phyloP scores from a whole-genome alignment of 2,329 filamentous ascomycete genomes.

The Aspergillus calidoustus region DNA sequence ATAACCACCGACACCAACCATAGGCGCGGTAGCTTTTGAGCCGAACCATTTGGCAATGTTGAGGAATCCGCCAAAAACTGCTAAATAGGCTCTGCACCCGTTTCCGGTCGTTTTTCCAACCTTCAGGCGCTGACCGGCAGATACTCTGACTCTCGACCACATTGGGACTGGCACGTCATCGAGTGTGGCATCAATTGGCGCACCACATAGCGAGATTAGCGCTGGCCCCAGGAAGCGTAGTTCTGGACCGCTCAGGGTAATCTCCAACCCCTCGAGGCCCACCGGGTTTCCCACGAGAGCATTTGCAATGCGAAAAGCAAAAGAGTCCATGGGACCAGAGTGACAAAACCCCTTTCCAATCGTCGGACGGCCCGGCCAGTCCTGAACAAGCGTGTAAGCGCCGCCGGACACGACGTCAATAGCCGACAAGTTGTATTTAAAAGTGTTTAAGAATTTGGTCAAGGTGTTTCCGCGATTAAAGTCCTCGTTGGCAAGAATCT shows the following conservation, averaged over 20 bases:
- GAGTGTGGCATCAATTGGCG: slow-evolving; percentile 56
- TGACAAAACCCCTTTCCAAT: slow-evolving; percentile 64
- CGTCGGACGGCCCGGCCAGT: slow-evolving; percentile 60
- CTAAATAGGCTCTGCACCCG: slow-evolving; percentile 64
- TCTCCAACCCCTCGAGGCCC: slow-evolving; percentile 61
- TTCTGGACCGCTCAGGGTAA: slow-evolving; percentile 64
- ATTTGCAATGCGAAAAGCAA: slow-evolving; percentile 64
- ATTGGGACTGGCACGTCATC: slow-evolving; percentile 56
- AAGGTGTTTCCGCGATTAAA: slow-evolving; percentile 59
- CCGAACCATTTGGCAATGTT: slow-evolving; percentile 62
- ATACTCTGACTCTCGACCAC: slow-evolving; percentile 60
- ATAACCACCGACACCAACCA: slow-evolving; percentile 63
- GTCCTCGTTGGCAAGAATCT: slow-evolving; percentile 52
- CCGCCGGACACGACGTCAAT: slow-evolving; percentile 63
- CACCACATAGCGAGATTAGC: slow-evolving; percentile 62
- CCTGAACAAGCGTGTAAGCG: slow-evolving; percentile 63
- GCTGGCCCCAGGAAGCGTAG: slow-evolving; percentile 60
- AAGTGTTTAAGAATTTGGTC: slow-evolving; percentile 60
- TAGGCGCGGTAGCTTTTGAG: slow-evolving; percentile 63
- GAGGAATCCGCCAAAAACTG: slow-evolving; percentile 60
- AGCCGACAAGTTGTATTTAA: slow-evolving; percentile 55
- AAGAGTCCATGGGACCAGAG: slow-evolving; percentile 64
- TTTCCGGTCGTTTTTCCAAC: slow-evolving; percentile 59
- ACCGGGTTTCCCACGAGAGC: slow-evolving; percentile 61
- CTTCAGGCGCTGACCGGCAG: slow-evolving; percentile 57